Evolutionary conservation across 208 protist genomes (phyloP).

Genomic region (Porcisia hertigi): DNA sequence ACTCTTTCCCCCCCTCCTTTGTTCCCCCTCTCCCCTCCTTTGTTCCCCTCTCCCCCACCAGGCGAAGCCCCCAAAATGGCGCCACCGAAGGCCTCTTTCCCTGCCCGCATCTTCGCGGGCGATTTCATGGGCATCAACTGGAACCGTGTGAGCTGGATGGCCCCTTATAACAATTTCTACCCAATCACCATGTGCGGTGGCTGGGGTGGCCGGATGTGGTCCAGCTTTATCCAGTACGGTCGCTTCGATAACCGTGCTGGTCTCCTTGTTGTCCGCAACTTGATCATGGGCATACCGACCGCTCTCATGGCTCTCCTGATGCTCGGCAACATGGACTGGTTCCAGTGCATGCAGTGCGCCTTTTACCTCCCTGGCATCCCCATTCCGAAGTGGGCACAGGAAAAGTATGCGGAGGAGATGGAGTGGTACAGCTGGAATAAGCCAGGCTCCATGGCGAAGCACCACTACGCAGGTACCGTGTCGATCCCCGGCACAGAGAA

Average conservation of each 20-base stretch:
- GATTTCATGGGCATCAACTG: slow-evolving; percentile 90
- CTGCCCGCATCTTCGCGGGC: slow-evolving; percentile 75
- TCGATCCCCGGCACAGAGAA: slow-evolving; percentile 89
- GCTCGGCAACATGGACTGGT: slow-evolving; percentile 87
- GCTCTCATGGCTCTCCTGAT: slow-evolving; percentile 67
- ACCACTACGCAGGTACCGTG: slow-evolving; percentile 81
- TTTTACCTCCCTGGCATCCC: slow-evolving; percentile 51
- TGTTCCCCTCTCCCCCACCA: background rate
- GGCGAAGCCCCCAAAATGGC: slow-evolving; percentile 40
- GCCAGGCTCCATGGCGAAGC: slow-evolving; percentile 83
- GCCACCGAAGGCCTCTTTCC: slow-evolving; percentile 76
- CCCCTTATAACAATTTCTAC: slow-evolving; percentile 91
- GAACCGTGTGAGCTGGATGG: slow-evolving; percentile 88
- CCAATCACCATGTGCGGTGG: slow-evolving; percentile 86
- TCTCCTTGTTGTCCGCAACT: slow-evolving; percentile 64
- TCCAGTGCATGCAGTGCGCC: slow-evolving; percentile 63
- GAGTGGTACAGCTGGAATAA: slow-evolving; percentile 76
- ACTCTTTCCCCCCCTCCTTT: background rate
- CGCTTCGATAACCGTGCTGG: slow-evolving; percentile 81
- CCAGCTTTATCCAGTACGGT: slow-evolving; percentile 86
- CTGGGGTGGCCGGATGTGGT: slow-evolving; percentile 82
- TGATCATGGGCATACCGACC: slow-evolving; percentile 54
- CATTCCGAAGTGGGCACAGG: slow-evolving; percentile 71
- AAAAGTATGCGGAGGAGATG: slow-evolving; percentile 75
- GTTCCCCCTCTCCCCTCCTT: background rate